Conservation (phyloP, 2,329 filamentous ascomycete genomes). For the Fusarium sp. region DNA sequence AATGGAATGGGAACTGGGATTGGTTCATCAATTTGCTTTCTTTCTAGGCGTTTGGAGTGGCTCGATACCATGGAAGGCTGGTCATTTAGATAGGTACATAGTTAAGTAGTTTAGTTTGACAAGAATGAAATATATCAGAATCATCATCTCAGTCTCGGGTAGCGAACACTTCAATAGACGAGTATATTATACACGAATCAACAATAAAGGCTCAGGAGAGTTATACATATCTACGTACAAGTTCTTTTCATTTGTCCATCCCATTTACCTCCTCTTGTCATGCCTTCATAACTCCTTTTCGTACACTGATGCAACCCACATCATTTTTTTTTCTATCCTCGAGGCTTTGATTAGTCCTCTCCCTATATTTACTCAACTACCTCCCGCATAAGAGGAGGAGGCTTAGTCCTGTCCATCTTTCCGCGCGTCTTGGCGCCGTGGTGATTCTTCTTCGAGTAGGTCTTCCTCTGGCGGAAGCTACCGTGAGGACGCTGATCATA, state of each 20-base stretch:
- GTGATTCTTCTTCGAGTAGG: neutral
- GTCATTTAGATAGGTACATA: constrained; percentile 24
- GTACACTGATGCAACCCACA: neutral
- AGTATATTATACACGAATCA: constrained; percentile 24
- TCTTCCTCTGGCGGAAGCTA: neutral
- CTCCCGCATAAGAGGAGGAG: neutral
- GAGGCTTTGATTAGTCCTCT: neutral
- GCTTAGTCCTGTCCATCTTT: neutral
- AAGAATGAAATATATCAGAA: neutral
- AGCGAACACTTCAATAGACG: neutral
- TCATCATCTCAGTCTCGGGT: neutral
- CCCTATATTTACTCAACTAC: neutral
- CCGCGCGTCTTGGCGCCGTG: neutral
- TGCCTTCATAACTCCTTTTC: neutral
- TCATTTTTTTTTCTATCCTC: neutral
- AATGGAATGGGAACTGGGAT: neutral
- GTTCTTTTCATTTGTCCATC: constrained; percentile 17
- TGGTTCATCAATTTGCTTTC: neutral
- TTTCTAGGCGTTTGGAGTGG: constrained; percentile 27
- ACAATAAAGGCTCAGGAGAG: constrained; percentile 7
- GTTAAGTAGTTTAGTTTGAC: constrained; percentile 3
- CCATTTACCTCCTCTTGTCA: neutral
- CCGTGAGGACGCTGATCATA: constrained; percentile 39
- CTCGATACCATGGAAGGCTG: constrained; percentile 26
- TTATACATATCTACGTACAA: constrained; percentile 26